phyloP scores from a whole-genome alignment of 78 protist species.

The Creolimax fragrantissima region DNA sequence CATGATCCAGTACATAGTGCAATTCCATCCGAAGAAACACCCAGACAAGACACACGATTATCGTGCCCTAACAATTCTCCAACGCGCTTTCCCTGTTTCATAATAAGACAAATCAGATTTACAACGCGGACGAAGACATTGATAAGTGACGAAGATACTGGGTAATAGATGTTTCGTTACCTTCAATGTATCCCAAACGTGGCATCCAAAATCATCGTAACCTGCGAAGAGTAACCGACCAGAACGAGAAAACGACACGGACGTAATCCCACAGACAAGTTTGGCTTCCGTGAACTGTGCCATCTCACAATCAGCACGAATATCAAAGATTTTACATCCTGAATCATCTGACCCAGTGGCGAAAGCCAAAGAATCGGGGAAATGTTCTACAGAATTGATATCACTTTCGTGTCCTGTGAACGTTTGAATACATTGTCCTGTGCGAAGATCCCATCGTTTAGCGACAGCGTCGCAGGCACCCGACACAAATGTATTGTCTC shows the following conservation, averaged over 20 bases:
- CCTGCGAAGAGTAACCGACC: conserved; percentile 77
- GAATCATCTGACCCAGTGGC: conserved; percentile 95
- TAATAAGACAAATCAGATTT: too few species aligned
- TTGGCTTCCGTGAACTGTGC: neutral
- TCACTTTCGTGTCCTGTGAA: conserved; percentile 90
- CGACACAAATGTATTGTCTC: neutral
- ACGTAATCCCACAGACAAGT: conserved; percentile 72
- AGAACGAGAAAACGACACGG: conserved; percentile 72
- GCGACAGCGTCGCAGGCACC: conserved; percentile 51
- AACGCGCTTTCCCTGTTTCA: conserved; percentile 54
- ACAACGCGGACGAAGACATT: too few species aligned
- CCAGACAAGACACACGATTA: conserved; percentile 88
- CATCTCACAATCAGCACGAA: conserved; percentile 88
- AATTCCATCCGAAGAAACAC: conserved; percentile 81
- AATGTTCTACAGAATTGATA: conserved; percentile 82
- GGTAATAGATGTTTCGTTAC: conserved; percentile 13
- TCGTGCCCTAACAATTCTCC: conserved; percentile 74
- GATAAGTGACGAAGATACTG: too few species aligned
- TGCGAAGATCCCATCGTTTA: conserved; percentile 83
- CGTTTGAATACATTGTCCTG: conserved; percentile 69
- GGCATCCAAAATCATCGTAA: conserved; percentile 81
- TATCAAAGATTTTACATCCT: conserved; percentile 86
- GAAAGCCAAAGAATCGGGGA: conserved; percentile 49
- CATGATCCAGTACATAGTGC: conserved; percentile 94
- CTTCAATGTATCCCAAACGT: conserved; percentile 89